Conservation (phyloP, 257 asterid species). For the Capsicum baccatum region DNA sequence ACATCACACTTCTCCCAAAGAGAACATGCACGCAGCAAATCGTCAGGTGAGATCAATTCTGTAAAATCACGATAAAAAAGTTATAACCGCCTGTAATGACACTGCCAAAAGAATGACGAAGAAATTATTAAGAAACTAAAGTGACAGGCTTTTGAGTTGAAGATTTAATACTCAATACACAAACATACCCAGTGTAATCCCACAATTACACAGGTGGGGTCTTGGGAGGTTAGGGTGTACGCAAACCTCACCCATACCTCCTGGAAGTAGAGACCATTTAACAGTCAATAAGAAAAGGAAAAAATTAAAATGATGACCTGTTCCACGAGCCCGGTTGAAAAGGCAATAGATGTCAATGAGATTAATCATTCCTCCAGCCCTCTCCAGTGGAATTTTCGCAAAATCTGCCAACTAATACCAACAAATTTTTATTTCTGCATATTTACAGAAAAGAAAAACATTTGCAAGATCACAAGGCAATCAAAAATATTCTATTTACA, state of each 20-base stretch:
- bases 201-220: neutral
- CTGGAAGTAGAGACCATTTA: neutral
- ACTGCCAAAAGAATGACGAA: neutral
- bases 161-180: neutral
- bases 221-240: neutral
- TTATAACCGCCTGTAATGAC: slow-evolving; percentile 11
- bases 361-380: slow-evolving; percentile 96
- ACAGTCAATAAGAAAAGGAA: slow-evolving; percentile 19
- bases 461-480: neutral
- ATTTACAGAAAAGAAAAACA: neutral
- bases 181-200: neutral
- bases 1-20: slow-evolving; percentile 96
- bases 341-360: slow-evolving; percentile 91
- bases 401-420: slow-evolving; percentile 88
- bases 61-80: slow-evolving; percentile 29
- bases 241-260: neutral
- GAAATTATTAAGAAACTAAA: neutral
- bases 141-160: slow-evolving; percentile 12
- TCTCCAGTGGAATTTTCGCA: slow-evolving; percentile 66
- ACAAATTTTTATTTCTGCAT: slow-evolving; percentile 29
- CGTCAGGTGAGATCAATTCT: slow-evolving; percentile 97
- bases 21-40: slow-evolving; percentile 91
- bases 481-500: neutral
- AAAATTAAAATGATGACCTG: slow-evolving; percentile 56
- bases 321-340: slow-evolving; percentile 98